Evolutionary conservation across 805 yeast genomes (phyloP).

Genomic region (Hanseniaspora lachancei): DNA sequence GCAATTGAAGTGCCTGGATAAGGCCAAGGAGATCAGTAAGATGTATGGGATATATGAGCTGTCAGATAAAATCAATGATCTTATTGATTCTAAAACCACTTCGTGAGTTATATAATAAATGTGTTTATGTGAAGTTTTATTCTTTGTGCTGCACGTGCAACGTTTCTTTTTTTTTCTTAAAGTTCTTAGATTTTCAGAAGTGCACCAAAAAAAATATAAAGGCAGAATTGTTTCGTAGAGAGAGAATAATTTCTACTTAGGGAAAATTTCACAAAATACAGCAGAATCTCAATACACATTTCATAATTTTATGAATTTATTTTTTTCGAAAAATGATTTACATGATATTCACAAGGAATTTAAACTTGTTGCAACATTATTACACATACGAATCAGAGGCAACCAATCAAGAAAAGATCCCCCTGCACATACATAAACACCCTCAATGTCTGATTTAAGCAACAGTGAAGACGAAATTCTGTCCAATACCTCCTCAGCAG

Average conservation of each 20-base stretch:
- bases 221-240: neutral
- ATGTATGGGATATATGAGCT: slow-evolving; percentile 44
- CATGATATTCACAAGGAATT: too few species aligned
- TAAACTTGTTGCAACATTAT: too few species aligned
- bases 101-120: neutral
- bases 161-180: neutral
- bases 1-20: slow-evolving; percentile 66
- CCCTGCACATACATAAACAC: neutral
- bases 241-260: neutral
- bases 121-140: too few species aligned
- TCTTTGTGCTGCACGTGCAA: neutral
- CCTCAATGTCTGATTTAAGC: neutral
- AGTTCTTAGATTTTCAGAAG: neutral
- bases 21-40: slow-evolving; percentile 75
- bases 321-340: too few species aligned
- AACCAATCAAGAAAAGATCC: slow-evolving; percentile 22
- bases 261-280: neutral
- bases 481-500: slow-evolving; percentile 4
- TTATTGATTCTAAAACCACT: slow-evolving; percentile 34
- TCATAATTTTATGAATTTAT: too few species aligned
- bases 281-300: too few species aligned
- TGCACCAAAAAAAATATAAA: neutral
- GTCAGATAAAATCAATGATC: slow-evolving; percentile 41
- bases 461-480: slow-evolving; percentile 12
- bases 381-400: too few species aligned